Conservation (phyloP, 1,284 basidiomycete genomes). For the Sanghuangporus sanghuang region DNA sequence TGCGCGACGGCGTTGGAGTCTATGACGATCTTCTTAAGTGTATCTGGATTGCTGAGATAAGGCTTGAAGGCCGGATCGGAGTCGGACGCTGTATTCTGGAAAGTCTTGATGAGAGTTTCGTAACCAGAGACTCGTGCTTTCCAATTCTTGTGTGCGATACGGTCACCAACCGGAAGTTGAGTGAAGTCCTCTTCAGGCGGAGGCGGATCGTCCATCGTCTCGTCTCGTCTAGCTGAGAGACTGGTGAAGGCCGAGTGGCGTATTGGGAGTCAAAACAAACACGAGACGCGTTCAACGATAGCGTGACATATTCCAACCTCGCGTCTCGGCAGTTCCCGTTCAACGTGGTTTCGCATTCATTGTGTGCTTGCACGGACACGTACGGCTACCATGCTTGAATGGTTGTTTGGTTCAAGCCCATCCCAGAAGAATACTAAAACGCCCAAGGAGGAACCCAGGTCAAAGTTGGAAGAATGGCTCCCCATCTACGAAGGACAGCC, state of each 20-base stretch:
- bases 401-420: background rate
- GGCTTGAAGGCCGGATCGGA: slow-evolving; percentile 92
- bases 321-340: slow-evolving; percentile 4
- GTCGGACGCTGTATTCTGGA: slow-evolving; percentile 86
- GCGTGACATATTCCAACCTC: background rate
- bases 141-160: slow-evolving; percentile 95
- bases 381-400: background rate
- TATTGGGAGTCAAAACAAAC: background rate
- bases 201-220: slow-evolving; percentile 79
- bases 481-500: background rate
- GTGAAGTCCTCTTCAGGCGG: slow-evolving; percentile 94
- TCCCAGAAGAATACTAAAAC: background rate
- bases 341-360: background rate
- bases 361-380: background rate
- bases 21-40: slow-evolving; percentile 82
- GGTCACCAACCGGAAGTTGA: slow-evolving; percentile 72
- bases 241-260: background rate
- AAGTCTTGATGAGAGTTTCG: slow-evolving; percentile 81
- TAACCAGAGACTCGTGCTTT: slow-evolving; percentile 96
- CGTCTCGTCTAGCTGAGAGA: background rate
- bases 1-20: slow-evolving; percentile 98
- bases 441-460: background rate
- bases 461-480: background rate
- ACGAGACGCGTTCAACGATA: slow-evolving; percentile 5
- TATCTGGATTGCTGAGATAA: slow-evolving; percentile 72